Evolutionary conservation across 495 filamentous ascomycete species (phyloP).

Genomic region (Polyplosphaeria fusca): DNA sequence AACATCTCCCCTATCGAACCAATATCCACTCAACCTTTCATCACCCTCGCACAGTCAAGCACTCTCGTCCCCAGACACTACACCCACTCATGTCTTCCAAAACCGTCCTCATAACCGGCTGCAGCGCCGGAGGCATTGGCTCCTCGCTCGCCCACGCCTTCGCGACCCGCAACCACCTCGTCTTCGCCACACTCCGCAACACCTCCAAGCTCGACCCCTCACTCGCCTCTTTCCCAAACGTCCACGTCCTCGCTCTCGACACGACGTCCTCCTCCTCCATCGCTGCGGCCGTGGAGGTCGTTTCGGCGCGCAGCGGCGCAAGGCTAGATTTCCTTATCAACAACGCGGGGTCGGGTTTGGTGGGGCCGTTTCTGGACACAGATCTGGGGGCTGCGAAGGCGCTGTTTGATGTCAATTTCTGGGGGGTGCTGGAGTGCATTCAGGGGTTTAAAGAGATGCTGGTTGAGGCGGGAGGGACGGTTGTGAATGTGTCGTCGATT

Average conservation of each 20-base stretch:
- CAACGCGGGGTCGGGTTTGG: constrained; percentile 58
- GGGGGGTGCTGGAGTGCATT: constrained; percentile 54
- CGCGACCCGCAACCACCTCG: constrained; percentile 41
- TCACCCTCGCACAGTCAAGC: neutral
- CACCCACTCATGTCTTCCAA: no score
- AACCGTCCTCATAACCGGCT: constrained; percentile 49
- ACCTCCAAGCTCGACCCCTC: constrained; percentile 35
- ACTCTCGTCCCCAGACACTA: no score
- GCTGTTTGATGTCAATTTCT: constrained; percentile 64
- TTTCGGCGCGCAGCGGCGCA: constrained; percentile 52
- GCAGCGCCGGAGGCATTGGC: constrained; percentile 48
- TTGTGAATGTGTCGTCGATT: constrained; percentile 55
- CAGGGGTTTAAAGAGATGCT: constrained; percentile 55
- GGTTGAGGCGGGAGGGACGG: constrained; percentile 50
- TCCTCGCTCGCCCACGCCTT: constrained; percentile 44
- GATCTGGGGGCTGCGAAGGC: constrained; percentile 49
- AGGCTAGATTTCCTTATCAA: constrained; percentile 65
- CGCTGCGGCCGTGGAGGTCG: constrained; percentile 46
- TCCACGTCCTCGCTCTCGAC: constrained; percentile 34
- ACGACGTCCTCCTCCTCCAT: constrained; percentile 53
- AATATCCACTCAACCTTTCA: constrained; percentile 11
- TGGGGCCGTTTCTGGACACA: constrained; percentile 54
- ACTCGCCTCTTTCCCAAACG: constrained; percentile 5
- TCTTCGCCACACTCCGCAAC: constrained; percentile 47
- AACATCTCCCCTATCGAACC: no score